Percentiles rank a stretch among this genome's conserved stretches.
Conservation (phyloP, 2,329 filamentous ascomycete genomes). For the Diaporthe nobilis region DNA sequence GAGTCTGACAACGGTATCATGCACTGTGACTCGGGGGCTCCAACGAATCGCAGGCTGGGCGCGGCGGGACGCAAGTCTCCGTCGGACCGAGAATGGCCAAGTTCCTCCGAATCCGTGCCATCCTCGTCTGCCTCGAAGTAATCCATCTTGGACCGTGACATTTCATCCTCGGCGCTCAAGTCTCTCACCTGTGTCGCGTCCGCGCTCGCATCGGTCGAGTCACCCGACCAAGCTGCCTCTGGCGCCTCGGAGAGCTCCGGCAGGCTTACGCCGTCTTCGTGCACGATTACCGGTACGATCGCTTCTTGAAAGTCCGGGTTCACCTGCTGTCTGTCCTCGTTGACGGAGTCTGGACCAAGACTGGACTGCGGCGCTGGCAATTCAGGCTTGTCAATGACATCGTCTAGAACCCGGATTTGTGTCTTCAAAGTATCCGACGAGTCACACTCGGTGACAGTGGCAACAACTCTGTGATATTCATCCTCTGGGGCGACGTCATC, state of each 20-base stretch:
- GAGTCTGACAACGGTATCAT: constrained; percentile 10
- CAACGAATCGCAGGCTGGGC: not conserved
- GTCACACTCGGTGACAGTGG: not conserved
- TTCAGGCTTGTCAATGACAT: not conserved
- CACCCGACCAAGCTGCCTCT: not conserved
- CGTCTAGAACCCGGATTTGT: not conserved
- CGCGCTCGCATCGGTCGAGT: not conserved
- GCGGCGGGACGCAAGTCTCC: not conserved
- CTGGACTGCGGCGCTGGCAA: not conserved
- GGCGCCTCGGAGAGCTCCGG: not conserved
- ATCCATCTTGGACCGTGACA: constrained; percentile 30
- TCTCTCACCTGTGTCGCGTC: not conserved
- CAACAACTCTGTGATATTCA: not conserved
- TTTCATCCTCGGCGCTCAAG: constrained; percentile 4
- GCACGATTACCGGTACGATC: not conserved
- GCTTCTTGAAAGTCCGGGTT: not conserved
- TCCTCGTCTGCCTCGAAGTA: constrained; percentile 34
- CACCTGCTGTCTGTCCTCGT: no score
- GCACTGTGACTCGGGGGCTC: constrained; percentile 14
- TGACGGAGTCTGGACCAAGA: no score
- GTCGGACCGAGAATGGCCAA: not conserved
- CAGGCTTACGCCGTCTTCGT: not conserved
- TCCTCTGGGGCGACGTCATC: not conserved
- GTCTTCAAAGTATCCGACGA: constrained; percentile 18
- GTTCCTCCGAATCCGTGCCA: not conserved